Conservation (phyloP, 148 eudicot genomes). For the Spergularia bocconei region DNA sequence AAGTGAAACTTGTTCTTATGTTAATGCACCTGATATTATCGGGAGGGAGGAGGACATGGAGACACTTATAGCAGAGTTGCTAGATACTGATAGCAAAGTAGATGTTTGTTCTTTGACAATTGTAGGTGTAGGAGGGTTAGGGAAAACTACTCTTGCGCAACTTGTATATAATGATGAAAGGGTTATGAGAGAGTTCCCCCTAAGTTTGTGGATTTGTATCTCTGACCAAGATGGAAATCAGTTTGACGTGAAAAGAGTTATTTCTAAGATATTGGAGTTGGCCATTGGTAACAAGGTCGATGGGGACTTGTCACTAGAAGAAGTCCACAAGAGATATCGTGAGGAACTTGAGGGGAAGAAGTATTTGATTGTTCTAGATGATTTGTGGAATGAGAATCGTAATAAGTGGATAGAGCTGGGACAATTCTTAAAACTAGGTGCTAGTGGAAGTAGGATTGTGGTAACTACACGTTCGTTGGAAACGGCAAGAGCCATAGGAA, state of each 20-base stretch:
- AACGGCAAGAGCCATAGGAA: conserved; percentile 11
- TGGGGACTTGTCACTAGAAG: not conserved
- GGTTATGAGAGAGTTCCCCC: conserved; percentile 2
- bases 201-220: conserved; percentile 27
- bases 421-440: conserved; percentile 13
- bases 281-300: not conserved
- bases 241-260: conserved; percentile 11
- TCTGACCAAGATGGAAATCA: conserved; percentile 17
- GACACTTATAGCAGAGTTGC: not conserved
- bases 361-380: conserved; percentile 29
- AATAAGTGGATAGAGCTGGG: conserved; percentile 10
- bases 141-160: conserved; percentile 34
- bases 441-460: conserved; percentile 18
- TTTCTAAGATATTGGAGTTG: conserved; percentile 16
- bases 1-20: conserved; percentile 19
- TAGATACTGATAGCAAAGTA: not conserved
- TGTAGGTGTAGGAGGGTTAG: conserved; percentile 37
- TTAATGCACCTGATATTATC: too few relatives aligned
- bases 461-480: conserved; percentile 29
- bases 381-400: conserved; percentile 29
- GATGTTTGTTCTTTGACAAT: conserved; percentile 10
- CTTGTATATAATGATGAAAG: conserved; percentile 20
- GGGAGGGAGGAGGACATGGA: conserved; percentile 27
- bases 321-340: not conserved
- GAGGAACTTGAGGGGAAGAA: conserved; percentile 2